phyloP scores from a whole-genome alignment of 345 rosid species.

The Citrus glauca region DNA sequence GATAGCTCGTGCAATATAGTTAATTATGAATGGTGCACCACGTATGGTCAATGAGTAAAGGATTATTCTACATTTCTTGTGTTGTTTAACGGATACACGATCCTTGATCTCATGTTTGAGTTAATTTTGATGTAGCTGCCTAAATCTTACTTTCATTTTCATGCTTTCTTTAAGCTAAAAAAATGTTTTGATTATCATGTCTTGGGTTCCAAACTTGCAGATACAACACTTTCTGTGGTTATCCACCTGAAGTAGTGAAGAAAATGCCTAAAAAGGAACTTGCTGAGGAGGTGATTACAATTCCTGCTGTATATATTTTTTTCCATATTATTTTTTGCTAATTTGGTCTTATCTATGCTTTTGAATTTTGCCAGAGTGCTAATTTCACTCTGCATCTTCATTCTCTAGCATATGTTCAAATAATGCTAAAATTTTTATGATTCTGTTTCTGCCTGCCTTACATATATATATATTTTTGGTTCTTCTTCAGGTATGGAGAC shows the following conservation, averaged over 20 bases:
- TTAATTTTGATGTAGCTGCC: background rate
- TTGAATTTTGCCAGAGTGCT: background rate
- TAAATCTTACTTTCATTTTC: background rate
- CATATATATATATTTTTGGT: background rate
- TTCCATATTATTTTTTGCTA: background rate
- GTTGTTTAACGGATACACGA: background rate
- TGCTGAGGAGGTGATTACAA: slow-evolving; percentile 75
- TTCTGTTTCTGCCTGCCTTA: background rate
- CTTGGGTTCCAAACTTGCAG: slow-evolving; percentile 34
- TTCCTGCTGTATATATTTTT: background rate
- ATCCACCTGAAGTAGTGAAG: slow-evolving; percentile 92
- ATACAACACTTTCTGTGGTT: slow-evolving; percentile 88
- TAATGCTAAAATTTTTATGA: background rate
- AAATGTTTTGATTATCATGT: background rate
- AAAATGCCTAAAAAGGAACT: slow-evolving; percentile 96
- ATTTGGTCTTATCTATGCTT: background rate
- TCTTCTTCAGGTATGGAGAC: slow-evolving; percentile 82
- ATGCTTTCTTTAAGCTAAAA: background rate
- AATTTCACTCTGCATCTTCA: background rate
- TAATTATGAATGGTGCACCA: background rate
- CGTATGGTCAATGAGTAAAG: background rate
- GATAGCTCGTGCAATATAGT: background rate
- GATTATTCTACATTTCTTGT: background rate
- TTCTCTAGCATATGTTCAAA: background rate
- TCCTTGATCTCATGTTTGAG: background rate